A percentile compares a stretch with the other conserved stretches of the same genome.
These are phyloP conservation scores for Venturia carpophila DNA, from an alignment of 2,329 filamentous ascomycete species.

Conservation along the genomic window DNA sequence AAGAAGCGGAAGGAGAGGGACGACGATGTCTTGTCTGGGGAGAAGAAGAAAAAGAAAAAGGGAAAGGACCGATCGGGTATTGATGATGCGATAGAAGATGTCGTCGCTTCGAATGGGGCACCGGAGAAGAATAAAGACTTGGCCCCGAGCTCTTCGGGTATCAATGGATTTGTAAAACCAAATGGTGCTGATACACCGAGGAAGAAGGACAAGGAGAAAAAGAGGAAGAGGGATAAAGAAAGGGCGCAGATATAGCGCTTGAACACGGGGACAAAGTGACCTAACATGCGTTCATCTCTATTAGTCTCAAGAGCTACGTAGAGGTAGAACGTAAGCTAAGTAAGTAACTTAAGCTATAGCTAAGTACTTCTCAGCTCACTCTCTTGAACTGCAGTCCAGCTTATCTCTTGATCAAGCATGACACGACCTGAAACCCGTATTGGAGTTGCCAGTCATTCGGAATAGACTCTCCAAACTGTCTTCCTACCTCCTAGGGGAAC, in stretches of 20 bases:
- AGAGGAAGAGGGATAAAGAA: slow-evolving; percentile 9
- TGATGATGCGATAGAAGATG: background rate
- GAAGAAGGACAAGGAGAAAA: slow-evolving; percentile 13
- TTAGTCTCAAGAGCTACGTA: too few species aligned
- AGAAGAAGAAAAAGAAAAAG: slow-evolving; percentile 15
- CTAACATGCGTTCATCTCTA: too few species aligned
- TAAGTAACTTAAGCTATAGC: too few species aligned
- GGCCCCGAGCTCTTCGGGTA: background rate
- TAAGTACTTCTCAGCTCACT: too few species aligned
- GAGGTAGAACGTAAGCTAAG: too few species aligned
- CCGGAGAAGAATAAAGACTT: slow-evolving; percentile 2
- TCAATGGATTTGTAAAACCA: background rate
- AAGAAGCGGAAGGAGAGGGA: slow-evolving; percentile 12
- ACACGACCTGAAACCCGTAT: too few species aligned
- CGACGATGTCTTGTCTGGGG: background rate
- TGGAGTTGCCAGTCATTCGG: too few species aligned
- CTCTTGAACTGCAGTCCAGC: too few species aligned
- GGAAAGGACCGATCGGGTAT: background rate
- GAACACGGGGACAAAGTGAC: too few species aligned
- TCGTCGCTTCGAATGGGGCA: background rate
- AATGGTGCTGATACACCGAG: slow-evolving; percentile 6
- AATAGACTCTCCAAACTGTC: too few species aligned
- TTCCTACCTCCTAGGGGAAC: too few species aligned
- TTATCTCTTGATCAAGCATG: background rate
- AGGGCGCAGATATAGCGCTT: background rate